Conservation (phyloP, 164 flowering plant genomes). For the Aristolochia fimbriata region DNA sequence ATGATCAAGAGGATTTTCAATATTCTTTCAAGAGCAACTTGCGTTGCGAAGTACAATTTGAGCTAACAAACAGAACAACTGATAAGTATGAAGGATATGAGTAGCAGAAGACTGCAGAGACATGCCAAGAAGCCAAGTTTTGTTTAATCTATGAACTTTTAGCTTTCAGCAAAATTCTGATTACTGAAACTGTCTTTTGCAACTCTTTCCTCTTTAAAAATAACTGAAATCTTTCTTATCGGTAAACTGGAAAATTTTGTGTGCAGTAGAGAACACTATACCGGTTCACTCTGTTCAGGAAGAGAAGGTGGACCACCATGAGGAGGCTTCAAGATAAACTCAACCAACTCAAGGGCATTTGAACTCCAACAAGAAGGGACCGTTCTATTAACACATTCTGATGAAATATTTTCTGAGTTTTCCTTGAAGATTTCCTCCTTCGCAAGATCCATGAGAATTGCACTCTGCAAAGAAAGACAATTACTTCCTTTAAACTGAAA, state of each 20-base stretch:
- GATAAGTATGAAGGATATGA: neutral
- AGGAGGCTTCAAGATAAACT: conserved; percentile 61
- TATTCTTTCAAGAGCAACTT: too few relatives aligned
- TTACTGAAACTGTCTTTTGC: neutral
- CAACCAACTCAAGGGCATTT: conserved; percentile 60
- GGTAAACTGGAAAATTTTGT: neutral
- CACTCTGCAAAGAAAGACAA: conserved; percentile 36
- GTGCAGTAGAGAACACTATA: conserved; percentile 11
- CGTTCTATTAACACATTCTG: conserved; percentile 7
- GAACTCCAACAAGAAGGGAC: conserved; percentile 34
- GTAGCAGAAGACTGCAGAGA: neutral
- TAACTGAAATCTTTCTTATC: neutral
- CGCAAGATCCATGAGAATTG: conserved; percentile 57
- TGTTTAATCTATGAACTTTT: neutral
- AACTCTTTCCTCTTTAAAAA: neutral
- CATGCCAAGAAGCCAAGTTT: neutral
- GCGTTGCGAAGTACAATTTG: too few relatives aligned
- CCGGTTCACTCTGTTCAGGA: conserved; percentile 80
- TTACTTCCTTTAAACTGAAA: conserved; percentile 7
- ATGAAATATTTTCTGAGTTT: conserved; percentile 11
- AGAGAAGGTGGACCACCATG: conserved; percentile 72
- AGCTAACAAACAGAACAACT: too few relatives aligned
- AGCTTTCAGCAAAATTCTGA: neutral
- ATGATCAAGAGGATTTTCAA: too few relatives aligned
- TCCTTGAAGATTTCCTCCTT: conserved; percentile 44